Evolutionary conservation across 129 eudicot genomes (phyloP), one percentile per base, ranked within the genome.

Genomic region (Lactuca sativa): DNA sequence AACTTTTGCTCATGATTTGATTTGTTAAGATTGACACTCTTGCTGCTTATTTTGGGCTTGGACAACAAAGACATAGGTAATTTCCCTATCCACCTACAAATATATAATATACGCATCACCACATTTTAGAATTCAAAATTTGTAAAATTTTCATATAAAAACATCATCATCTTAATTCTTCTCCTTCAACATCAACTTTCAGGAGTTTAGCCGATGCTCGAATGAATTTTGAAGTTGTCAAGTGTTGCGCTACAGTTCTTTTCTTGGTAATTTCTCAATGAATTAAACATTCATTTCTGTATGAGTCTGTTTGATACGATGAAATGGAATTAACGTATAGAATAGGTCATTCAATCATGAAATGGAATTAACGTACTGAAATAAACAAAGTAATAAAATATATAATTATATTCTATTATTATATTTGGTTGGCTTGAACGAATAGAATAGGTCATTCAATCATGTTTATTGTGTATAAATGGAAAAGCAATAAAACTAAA

Each of bases 191-290:
- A 1, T 37, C 62, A 13, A 62, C 59, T 81, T 83, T 66, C 88
- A 95, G 99, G 90, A 95, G 99, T 81, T 81, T 95, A 78, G 97
- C 77, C 70, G 99, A 95, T 74, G 97, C 85, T 14, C 87, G 97
- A 66, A 83, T 95, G 97, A 95, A 93, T 83, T 80, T 93, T 76
- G 97, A 93, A 80, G 95, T 93, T 62, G 83, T 93, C 83, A 93
- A 90, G 80, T 80, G 69, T 72, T 93, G 99, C 30, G 93, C 96
- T 14, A 77, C 95, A 3, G 99, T 93, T 43, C 80, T 90, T 49
- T 90, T 93, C 86, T 66, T 93, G 97, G 99, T 93, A 86, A 84
- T 76, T 53, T 60, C 41, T 30, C 54, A 43, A 64, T 7, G 15
- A 75, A 43, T 43, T 43, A 4, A 67, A 9, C 63, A 47, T 33